Conservation (phyloP, 371 early-diverging fungal species). For the Mucor piriformis region DNA sequence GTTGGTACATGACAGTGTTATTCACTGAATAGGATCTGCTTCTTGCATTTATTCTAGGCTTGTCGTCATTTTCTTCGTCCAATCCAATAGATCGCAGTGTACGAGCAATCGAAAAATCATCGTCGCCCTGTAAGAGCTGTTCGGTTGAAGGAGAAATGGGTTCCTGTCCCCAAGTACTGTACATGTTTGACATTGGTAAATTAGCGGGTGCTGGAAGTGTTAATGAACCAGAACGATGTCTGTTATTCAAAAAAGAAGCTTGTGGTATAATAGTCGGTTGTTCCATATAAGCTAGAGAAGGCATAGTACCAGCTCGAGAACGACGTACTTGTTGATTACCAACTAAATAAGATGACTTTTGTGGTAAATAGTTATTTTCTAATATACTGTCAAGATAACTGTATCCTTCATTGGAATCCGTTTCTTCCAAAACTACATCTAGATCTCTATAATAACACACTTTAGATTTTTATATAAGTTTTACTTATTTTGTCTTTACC, state of each 20-base stretch:
- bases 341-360: conserved; percentile 1
- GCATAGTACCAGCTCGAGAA: conserved; percentile 79
- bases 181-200: conserved; percentile 33
- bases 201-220: conserved; percentile 59
- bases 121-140: conserved; percentile 59
- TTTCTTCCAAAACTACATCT: conserved; percentile 41
- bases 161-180: conserved; percentile 53
- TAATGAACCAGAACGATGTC: conserved; percentile 65
- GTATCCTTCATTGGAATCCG: not conserved
- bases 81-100: conserved; percentile 78
- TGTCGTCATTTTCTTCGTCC: conserved; percentile 56
- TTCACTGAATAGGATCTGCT: conserved; percentile 72
- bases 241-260: conserved; percentile 3
- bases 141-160: conserved; percentile 53
- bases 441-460: conserved; percentile 31
- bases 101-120: conserved; percentile 64
- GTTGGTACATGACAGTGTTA: conserved; percentile 57
- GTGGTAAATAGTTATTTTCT: not conserved
- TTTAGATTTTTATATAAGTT: too few species aligned
- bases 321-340: conserved; percentile 41
- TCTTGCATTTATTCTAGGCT: conserved; percentile 26
- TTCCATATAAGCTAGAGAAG: conserved; percentile 55
- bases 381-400: conserved; percentile 12
- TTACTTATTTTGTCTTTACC: not conserved
- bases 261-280: conserved; percentile 19